Evolutionary conservation across 2,329 filamentous ascomycete genomes (phyloP).

Genomic region (Trichoderma oligosporum): DNA sequence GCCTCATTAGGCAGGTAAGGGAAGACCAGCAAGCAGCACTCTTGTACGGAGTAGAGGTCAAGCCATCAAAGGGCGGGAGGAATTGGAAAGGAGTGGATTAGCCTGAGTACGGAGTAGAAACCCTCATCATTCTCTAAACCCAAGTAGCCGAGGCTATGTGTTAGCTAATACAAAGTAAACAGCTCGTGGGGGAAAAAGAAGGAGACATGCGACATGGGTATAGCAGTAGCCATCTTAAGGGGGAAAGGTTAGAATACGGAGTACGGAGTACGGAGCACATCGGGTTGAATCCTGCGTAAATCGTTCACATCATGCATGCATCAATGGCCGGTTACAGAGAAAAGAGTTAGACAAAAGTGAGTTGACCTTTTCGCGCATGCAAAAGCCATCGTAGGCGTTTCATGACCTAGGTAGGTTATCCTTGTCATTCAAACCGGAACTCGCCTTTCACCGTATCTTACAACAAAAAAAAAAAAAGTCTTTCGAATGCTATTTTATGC

Average conservation of each 20-base stretch:
- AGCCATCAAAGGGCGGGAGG: too few relatives aligned
- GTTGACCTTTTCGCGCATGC: too few relatives aligned
- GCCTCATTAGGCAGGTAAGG: slow-evolving; percentile 6
- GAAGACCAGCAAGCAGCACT: background rate
- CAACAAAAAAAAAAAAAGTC: too few relatives aligned
- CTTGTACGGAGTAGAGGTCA: background rate
- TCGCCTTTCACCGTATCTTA: background rate
- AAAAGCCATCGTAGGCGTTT: too few relatives aligned
- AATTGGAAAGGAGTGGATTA: too few relatives aligned
- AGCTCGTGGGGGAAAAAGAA: background rate
- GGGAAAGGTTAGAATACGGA: too few relatives aligned
- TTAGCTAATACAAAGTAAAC: too few relatives aligned
- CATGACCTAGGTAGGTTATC: background rate
- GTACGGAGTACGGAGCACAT: too few relatives aligned
- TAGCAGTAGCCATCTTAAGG: too few relatives aligned
- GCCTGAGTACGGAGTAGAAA: too few relatives aligned
- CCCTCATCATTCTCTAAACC: background rate
- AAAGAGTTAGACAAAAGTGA: background rate
- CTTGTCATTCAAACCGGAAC: background rate
- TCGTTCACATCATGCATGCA: background rate
- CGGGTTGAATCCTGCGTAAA: too few relatives aligned
- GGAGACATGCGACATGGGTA: background rate
- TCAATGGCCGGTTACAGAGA: background rate
- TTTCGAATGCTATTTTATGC: too few relatives aligned
- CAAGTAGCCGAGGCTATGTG: background rate